These are phyloP conservation scores for Pseudopithomyces chartarum DNA, from an alignment of 2,329 filamentous ascomycete genomes.

Conservation along the genomic window DNA sequence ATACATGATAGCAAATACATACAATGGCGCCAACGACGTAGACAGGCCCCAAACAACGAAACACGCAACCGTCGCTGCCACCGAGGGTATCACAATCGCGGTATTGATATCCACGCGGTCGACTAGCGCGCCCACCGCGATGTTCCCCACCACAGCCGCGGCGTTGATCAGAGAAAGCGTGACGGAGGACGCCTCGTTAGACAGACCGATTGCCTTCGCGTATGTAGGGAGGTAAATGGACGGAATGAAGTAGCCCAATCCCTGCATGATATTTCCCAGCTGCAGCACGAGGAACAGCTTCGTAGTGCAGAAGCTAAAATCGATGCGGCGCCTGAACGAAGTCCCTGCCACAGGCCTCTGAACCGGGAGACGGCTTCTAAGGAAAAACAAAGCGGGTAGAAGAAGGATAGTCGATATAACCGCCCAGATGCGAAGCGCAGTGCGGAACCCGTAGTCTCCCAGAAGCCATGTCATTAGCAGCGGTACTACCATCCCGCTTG, in stretches of 20 bases:
- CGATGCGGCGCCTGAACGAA: constrained; percentile 21
- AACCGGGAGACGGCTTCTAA: constrained; percentile 45
- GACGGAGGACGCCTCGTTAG: constrained; percentile 28
- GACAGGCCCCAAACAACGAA: background rate
- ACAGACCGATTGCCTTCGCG: constrained; percentile 35
- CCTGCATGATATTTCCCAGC: constrained; percentile 40
- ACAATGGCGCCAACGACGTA: background rate
- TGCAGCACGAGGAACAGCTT: constrained; percentile 40
- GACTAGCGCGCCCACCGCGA: constrained; percentile 41
- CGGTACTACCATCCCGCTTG: constrained; percentile 50
- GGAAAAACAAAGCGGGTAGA: constrained; percentile 34
- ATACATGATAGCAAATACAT: background rate
- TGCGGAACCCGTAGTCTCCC: constrained; percentile 43
- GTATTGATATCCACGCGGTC: constrained; percentile 50
- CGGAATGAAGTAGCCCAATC: constrained; percentile 46
- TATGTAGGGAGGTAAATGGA: constrained; percentile 44
- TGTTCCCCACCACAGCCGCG: constrained; percentile 36
- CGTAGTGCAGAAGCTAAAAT: constrained; percentile 38
- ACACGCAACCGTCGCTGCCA: background rate
- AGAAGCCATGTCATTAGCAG: constrained; percentile 48
- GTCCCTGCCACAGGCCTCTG: constrained; percentile 30
- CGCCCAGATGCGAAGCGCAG: constrained; percentile 47
- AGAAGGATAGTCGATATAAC: constrained; percentile 32
- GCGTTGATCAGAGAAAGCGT: constrained; percentile 41
- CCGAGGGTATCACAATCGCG: constrained; percentile 39